phyloP scores from a whole-genome alignment of 305 asterid genomes.

The Withania somnifera region DNA sequence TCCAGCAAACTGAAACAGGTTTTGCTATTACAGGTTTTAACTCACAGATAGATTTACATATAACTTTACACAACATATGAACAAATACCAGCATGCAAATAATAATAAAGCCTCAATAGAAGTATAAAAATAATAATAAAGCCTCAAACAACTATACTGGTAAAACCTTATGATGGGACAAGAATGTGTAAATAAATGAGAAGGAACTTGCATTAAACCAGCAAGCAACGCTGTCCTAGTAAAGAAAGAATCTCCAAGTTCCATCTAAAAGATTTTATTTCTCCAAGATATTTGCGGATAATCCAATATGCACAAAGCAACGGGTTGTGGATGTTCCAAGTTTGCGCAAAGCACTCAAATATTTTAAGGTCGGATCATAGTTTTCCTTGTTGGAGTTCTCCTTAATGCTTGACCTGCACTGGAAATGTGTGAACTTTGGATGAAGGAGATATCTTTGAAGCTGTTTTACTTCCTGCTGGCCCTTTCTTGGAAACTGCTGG shows the following conservation, averaged over 20 bases:
- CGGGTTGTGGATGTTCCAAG: neutral
- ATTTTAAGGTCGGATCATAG: neutral
- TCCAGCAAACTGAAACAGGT: neutral
- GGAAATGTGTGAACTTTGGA: conserved; percentile 2
- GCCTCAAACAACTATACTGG: neutral
- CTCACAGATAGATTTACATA: neutral
- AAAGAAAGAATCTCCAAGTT: neutral
- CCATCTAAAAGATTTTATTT: neutral
- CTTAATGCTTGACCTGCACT: neutral
- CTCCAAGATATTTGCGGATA: neutral
- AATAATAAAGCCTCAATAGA: neutral
- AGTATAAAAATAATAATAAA: neutral
- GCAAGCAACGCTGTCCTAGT: neutral
- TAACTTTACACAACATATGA: conserved; percentile 1
- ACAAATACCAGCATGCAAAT: neutral
- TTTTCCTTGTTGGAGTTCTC: neutral
- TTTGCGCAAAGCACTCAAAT: neutral
- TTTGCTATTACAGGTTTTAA: neutral
- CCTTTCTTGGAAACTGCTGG: conserved; percentile 27
- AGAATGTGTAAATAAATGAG: neutral
- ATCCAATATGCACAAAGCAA: neutral
- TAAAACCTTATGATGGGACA: conserved; percentile 1
- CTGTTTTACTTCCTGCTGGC: conserved; percentile 42
- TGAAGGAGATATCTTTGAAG: conserved; percentile 19
- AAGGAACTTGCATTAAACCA: neutral